Evolutionary conservation across 2,329 filamentous ascomycete species (phyloP).

Genomic region (Pestalotiopsis sp.): DNA sequence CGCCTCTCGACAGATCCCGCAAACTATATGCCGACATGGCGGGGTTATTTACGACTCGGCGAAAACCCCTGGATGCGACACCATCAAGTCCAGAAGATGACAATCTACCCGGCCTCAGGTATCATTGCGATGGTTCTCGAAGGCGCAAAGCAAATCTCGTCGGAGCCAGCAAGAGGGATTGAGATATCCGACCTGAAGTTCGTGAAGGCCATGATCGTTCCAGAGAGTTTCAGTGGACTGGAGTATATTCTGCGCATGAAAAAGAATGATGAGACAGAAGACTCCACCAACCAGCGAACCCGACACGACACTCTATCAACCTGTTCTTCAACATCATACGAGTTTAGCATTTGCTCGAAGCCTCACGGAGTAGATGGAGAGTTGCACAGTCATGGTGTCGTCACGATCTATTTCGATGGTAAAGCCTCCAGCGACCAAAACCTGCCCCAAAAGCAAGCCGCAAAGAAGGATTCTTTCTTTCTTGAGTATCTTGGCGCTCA

Average conservation of each 20-base stretch:
- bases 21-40: conserved; percentile 49
- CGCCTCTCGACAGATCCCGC: conserved; percentile 44
- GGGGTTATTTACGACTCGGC: conserved; percentile 47
- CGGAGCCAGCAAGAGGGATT: conserved; percentile 33
- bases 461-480: conserved; percentile 25
- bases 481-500: conserved; percentile 14
- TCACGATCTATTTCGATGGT: conserved; percentile 27
- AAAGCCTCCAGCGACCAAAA: neutral
- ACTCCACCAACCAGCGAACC: neutral
- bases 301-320: conserved; percentile 18
- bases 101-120: conserved; percentile 53
- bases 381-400: conserved; percentile 39
- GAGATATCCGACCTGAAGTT: conserved; percentile 49
- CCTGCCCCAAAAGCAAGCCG: conserved; percentile 13
- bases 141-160: conserved; percentile 41
- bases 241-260: conserved; percentile 51
- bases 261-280: conserved; percentile 2
- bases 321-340: conserved; percentile 22
- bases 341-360: conserved; percentile 51
- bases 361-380: conserved; percentile 41
- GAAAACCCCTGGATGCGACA: conserved; percentile 56
- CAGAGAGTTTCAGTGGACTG: conserved; percentile 45
- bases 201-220: conserved; percentile 53
- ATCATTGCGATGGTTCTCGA: conserved; percentile 53
- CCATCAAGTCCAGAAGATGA: conserved; percentile 51